Evolutionary conservation across 2,329 filamentous ascomycete genomes (phyloP).

Genomic region (Alternaria alternata): DNA sequence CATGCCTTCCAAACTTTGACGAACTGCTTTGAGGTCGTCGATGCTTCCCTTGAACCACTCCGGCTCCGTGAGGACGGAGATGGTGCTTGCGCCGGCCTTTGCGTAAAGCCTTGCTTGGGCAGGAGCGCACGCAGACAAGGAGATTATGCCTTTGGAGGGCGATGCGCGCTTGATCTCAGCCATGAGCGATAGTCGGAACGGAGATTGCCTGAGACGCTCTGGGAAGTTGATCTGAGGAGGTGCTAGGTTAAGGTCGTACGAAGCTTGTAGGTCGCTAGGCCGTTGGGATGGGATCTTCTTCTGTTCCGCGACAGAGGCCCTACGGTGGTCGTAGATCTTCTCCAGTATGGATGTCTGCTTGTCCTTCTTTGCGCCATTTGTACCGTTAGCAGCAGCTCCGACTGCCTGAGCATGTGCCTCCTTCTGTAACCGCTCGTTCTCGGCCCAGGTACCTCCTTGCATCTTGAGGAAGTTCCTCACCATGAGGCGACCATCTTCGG

Average conservation of each 20-base stretch:
- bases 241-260: slow-evolving; percentile 83
- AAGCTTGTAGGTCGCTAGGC: slow-evolving; percentile 81
- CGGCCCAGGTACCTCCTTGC: slow-evolving; percentile 90
- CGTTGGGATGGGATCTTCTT: slow-evolving; percentile 86
- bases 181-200: slow-evolving; percentile 91
- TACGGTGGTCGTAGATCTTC: slow-evolving; percentile 86
- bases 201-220: slow-evolving; percentile 78
- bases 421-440: slow-evolving; percentile 68
- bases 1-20: slow-evolving; percentile 89
- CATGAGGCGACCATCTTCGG: slow-evolving; percentile 86
- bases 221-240: slow-evolving; percentile 85
- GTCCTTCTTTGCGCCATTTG: slow-evolving; percentile 44
- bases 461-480: slow-evolving; percentile 90
- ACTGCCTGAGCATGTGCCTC: slow-evolving; percentile 43
- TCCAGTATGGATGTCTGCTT: slow-evolving; percentile 89
- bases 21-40: slow-evolving; percentile 86
- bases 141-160: slow-evolving; percentile 94
- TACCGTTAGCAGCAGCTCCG: slow-evolving; percentile 39
- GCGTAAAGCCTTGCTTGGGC: slow-evolving; percentile 92
- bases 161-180: slow-evolving; percentile 97
- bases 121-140: slow-evolving; percentile 84
- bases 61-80: slow-evolving; percentile 97
- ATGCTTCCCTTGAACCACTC: slow-evolving; percentile 99
- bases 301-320: slow-evolving; percentile 77
- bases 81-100: slow-evolving; percentile 91